Conservation (phyloP, 2,329 filamentous ascomycete species). For the Arthrobotrys iridis region DNA sequence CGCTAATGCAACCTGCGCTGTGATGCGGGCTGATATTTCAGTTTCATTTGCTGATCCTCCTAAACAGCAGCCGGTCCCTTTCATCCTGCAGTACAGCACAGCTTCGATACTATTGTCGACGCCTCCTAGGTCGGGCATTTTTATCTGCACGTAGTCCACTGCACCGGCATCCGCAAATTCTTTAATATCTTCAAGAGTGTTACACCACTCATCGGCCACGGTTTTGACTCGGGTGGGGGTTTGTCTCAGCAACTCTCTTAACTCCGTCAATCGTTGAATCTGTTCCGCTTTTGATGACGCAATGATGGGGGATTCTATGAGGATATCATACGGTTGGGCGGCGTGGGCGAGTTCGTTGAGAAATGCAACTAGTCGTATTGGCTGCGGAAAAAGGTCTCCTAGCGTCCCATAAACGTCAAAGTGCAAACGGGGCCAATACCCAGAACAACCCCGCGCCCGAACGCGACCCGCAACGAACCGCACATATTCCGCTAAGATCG, state of each 20-base stretch:
- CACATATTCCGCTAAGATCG: conserved; percentile 45
- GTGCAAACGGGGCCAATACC: conserved; percentile 53
- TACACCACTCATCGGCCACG: conserved; percentile 56
- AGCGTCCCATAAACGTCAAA: conserved; percentile 56
- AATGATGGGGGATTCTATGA: conserved; percentile 55
- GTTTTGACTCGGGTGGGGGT: conserved; percentile 25
- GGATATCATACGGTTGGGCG: conserved; percentile 52
- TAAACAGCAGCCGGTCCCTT: conserved; percentile 53
- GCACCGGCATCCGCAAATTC: conserved; percentile 54
- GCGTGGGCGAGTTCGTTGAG: conserved; percentile 23
- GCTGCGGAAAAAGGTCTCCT: conserved; percentile 48
- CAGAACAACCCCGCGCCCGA: conserved; percentile 22
- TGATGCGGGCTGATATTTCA: conserved; percentile 37
- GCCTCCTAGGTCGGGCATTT: conserved; percentile 56
- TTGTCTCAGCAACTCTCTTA: conserved; percentile 18
- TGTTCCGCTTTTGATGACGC: conserved; percentile 49
- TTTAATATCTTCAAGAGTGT: conserved; percentile 54
- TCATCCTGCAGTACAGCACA: conserved; percentile 52
- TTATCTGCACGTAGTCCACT: conserved; percentile 56
- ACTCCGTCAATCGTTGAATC: conserved; percentile 32
- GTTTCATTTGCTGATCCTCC: conserved; percentile 55
- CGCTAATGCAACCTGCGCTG: conserved; percentile 41
- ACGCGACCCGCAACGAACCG: conserved; percentile 46
- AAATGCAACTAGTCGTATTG: conserved; percentile 24
- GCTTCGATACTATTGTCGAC: conserved; percentile 55